These are phyloP conservation scores for Trichosporon sp. DNA, from an alignment of 1,284 basidiomycete species.

Conservation along the genomic window DNA sequence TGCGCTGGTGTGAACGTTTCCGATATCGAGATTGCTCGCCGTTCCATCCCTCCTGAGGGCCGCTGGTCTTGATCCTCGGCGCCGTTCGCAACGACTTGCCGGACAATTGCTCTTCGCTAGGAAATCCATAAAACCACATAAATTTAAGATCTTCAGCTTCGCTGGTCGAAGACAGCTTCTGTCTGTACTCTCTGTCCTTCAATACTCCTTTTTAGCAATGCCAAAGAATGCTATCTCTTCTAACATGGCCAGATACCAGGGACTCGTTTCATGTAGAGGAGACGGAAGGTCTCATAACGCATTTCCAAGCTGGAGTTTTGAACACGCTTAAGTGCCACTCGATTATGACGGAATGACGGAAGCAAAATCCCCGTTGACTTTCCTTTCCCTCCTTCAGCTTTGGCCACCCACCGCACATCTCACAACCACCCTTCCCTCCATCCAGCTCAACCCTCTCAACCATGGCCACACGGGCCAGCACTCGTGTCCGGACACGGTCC, in stretches of 20 bases:
- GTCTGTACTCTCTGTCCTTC: neutral
- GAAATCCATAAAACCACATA: neutral
- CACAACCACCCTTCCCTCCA: neutral
- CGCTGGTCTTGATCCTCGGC: neutral
- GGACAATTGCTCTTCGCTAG: no score
- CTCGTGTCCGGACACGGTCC: constrained; percentile 38
- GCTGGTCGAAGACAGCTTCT: neutral
- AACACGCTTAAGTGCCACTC: neutral
- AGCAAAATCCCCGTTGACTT: constrained; percentile 9
- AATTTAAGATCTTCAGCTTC: neutral
- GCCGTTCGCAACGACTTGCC: neutral
- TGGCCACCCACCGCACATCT: neutral
- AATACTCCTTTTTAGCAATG: no score
- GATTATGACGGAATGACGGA: constrained; percentile 1
- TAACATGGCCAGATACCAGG: no score
- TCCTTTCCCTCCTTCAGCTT: neutral
- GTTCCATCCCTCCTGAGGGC: neutral
- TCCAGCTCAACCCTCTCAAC: neutral
- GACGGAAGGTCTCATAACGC: no score
- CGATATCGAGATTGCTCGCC: constrained; percentile 35
- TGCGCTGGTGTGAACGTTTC: neutral
- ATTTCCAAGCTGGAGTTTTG: no score
- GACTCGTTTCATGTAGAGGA: no score
- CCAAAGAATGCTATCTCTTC: no score
- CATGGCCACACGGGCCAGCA: constrained; percentile 32